These are phyloP conservation scores for Sphagnum tenellum DNA, from an alignment of 225 moss, liverwort and hornwort genomes.

Conservation along the genomic window DNA sequence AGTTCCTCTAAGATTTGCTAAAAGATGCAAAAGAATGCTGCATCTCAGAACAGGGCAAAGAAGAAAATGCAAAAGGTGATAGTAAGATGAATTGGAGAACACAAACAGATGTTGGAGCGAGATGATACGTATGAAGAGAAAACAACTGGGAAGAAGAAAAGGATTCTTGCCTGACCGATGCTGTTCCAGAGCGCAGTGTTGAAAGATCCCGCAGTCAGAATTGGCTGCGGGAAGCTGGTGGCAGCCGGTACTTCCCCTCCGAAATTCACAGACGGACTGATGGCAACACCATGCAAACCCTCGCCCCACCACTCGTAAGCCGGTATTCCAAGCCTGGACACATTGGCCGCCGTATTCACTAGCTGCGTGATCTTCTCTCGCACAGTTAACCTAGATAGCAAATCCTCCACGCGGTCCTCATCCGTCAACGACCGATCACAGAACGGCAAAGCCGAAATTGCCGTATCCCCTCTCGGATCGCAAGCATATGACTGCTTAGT, in stretches of 20 bases:
- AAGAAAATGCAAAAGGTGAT: not conserved
- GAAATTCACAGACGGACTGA: slow-evolving; percentile 54
- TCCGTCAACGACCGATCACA: slow-evolving; percentile 39
- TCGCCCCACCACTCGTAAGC: slow-evolving; percentile 81
- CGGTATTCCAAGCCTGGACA: slow-evolving; percentile 55
- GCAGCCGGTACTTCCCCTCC: slow-evolving; percentile 39
- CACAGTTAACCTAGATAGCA: slow-evolving; percentile 34
- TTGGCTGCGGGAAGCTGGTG: slow-evolving; percentile 64
- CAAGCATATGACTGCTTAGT: slow-evolving; percentile 29
- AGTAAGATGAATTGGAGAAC: not conserved
- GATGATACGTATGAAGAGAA: too few relatives aligned
- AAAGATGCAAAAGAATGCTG: too few relatives aligned
- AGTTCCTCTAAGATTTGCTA: not conserved
- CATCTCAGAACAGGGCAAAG: not conserved
- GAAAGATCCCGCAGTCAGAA: slow-evolving; percentile 54
- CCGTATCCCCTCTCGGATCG: slow-evolving; percentile 12
- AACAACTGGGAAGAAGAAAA: not conserved
- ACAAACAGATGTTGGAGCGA: too few relatives aligned
- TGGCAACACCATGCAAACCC: slow-evolving; percentile 64
- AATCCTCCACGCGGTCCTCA: slow-evolving; percentile 37
- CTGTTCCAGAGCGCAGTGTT: slow-evolving; percentile 49
- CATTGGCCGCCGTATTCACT: slow-evolving; percentile 45
- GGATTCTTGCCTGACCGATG: slow-evolving; percentile 21
- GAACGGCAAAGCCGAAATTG: slow-evolving; percentile 25
- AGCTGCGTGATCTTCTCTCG: slow-evolving; percentile 57